Percentiles rank a stretch among this genome's conserved stretches.
Evolutionary conservation across 257 asterid species (phyloP).

Genomic region (Haberlea rhodopensis): DNA sequence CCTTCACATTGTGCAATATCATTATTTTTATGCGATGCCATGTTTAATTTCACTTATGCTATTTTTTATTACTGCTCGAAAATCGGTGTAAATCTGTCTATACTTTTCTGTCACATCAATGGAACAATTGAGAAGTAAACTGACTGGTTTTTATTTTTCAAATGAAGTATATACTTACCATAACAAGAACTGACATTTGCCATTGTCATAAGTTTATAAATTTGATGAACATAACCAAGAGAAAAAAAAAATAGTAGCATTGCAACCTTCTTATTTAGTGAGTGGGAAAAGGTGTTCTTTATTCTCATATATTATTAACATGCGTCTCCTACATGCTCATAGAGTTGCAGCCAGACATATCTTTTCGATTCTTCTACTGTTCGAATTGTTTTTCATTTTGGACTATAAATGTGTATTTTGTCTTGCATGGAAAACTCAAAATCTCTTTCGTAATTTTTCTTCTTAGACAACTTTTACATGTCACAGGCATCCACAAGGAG

Average conservation of each 20-base stretch:
- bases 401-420: background rate
- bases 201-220: background rate
- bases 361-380: background rate
- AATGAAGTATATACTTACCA: background rate
- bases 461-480: slow-evolving; percentile 24
- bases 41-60: too few species aligned
- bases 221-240: too few species aligned
- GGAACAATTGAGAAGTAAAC: too few species aligned
- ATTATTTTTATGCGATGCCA: too few species aligned
- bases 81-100: too few species aligned
- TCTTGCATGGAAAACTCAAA: slow-evolving; percentile 12
- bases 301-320: background rate
- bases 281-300: background rate
- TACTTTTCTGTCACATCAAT: too few species aligned
- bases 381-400: background rate
- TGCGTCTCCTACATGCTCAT: too few species aligned
- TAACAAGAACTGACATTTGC: background rate
- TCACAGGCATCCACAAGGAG: slow-evolving; percentile 95
- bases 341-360: background rate
- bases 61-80: too few species aligned
- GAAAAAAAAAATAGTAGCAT: too few species aligned
- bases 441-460: slow-evolving; percentile 4
- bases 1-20: too few species aligned
- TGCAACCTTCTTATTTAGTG: too few species aligned
- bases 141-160: too few species aligned